A percentile compares a stretch with the other conserved stretches of the same genome.
Evolutionary conservation across 1,139 yeast species (phyloP).

Genomic region (Sugiyamaella sp.): DNA sequence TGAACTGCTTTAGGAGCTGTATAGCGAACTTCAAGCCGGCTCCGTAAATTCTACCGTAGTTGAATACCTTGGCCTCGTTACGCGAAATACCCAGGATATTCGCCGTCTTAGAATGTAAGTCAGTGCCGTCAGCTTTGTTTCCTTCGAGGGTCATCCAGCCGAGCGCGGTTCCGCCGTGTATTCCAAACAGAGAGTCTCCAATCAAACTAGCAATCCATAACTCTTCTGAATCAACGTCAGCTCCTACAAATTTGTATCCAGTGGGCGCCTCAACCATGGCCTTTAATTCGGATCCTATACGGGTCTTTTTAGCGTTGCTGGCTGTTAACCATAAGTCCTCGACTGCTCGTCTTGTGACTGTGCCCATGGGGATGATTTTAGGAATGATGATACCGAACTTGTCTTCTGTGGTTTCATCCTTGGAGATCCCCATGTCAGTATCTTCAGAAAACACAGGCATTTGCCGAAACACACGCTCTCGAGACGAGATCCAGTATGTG

Average conservation of each 20-base stretch:
- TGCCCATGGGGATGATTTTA: conserved; percentile 87
- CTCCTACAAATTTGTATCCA: conserved; percentile 93
- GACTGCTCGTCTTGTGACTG: conserved; percentile 93
- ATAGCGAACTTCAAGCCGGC: conserved; percentile 94
- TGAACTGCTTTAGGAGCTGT: conserved; percentile 77
- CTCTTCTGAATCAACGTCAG: conserved; percentile 96
- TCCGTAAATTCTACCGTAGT: conserved; percentile 96
- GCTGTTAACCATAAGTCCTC: conserved; percentile 99
- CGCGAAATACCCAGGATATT: conserved; percentile 84
- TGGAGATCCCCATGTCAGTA: conserved; percentile 39
- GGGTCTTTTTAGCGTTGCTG: conserved; percentile 79
- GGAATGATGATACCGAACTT: conserved; percentile 79
- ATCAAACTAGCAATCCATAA: conserved; percentile 96
- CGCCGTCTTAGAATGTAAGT: conserved; percentile 94
- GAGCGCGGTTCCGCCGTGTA: conserved; percentile 94
- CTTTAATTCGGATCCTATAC: conserved; percentile 93
- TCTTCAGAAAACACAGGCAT: conserved; percentile 67
- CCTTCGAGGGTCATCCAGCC: conserved; percentile 99
- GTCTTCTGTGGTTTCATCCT: conserved; percentile 26
- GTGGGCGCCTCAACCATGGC: conserved; percentile 83
- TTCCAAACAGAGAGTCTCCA: conserved; percentile 85
- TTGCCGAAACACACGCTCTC: conserved; percentile 82
- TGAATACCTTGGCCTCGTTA: conserved; percentile 91
- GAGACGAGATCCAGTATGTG: conserved; percentile 90
- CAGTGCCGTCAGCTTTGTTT: conserved; percentile 86